Conservation (phyloP, 805 yeast species). For the Candida fluviatilis region DNA sequence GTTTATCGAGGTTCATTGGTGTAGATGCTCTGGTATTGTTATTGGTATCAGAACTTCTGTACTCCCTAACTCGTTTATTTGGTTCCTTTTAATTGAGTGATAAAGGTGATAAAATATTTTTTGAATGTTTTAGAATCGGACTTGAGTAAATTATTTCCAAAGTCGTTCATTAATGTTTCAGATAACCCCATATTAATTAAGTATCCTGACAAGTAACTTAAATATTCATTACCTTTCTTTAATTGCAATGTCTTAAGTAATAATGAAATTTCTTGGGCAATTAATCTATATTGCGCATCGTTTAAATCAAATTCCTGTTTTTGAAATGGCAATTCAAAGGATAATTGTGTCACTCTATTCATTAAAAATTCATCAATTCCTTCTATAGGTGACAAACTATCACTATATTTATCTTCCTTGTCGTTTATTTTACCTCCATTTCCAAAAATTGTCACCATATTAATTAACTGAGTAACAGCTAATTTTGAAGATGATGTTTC, state of each 20-base stretch:
- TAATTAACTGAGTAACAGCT: conserved; percentile 64
- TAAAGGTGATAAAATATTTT: conserved; percentile 56
- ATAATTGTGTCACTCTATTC: conserved; percentile 59
- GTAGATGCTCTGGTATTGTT: too few species aligned
- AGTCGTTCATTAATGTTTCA: conserved; percentile 52
- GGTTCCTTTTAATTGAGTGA: conserved; percentile 28
- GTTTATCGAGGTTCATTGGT: too few species aligned
- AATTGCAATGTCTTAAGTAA: conserved; percentile 60
- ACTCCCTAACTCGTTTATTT: too few species aligned
- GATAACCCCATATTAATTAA: conserved; percentile 58
- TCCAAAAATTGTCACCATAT: conserved; percentile 62
- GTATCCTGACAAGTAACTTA: conserved; percentile 47
- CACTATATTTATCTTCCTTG: conserved; percentile 48
- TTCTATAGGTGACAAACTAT: conserved; percentile 50
- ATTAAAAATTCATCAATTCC: conserved; percentile 70
- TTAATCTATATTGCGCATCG: conserved; percentile 75
- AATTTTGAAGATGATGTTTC: conserved; percentile 66
- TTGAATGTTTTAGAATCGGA: conserved; percentile 61
- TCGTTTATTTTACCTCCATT: conserved; percentile 63
- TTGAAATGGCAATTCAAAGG: conserved; percentile 79
- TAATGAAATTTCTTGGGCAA: conserved; percentile 70
- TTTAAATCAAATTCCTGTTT: conserved; percentile 58
- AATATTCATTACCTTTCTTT: conserved; percentile 37
- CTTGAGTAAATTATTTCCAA: conserved; percentile 54
- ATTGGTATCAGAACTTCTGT: too few species aligned